A percentile compares a stretch with the other conserved stretches of the same genome.
phyloP scores from a whole-genome alignment of 2,329 filamentous ascomycete species.

The Sarocladium strictum region DNA sequence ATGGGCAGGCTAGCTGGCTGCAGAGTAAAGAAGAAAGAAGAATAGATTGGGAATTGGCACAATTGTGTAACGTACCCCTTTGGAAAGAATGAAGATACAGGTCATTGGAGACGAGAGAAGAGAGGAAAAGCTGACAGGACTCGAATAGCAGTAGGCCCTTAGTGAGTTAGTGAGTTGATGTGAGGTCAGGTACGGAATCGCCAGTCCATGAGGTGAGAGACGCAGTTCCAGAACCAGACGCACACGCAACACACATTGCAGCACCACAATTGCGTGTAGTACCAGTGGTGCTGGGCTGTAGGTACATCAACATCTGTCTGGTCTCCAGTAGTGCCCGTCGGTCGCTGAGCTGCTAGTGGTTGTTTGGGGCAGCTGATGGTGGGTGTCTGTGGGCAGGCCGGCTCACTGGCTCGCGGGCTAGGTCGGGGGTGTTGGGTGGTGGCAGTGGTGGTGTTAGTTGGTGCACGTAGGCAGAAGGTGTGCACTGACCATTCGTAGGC shows the following conservation, averaged over 20 bases:
- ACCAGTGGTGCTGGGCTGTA: not conserved
- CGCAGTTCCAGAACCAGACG: not conserved
- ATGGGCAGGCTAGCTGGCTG: too few species aligned
- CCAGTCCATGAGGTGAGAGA: not conserved
- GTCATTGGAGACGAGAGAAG: not conserved
- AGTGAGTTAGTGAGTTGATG: not conserved
- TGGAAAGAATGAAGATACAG: too few species aligned
- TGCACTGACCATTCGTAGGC: too few species aligned
- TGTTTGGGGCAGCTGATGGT: not conserved
- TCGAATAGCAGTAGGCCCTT: not conserved
- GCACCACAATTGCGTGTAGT: not conserved
- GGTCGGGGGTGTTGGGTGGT: not conserved
- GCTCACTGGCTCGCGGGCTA: not conserved
- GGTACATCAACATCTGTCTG: not conserved
- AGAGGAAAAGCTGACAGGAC: not conserved
- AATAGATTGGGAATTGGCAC: too few species aligned
- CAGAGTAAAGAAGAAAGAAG: too few species aligned
- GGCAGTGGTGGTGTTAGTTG: not conserved
- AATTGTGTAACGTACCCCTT: too few species aligned
- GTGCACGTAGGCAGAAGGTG: not conserved
- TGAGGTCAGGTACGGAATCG: not conserved
- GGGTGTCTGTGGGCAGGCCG: not conserved
- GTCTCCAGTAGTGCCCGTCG: slow-evolving; percentile 3
- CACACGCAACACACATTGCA: not conserved
- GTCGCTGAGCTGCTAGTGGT: not conserved